These are phyloP conservation scores for Tagetes erecta DNA, from an alignment of 129 eudicot species.

Conservation along the genomic window DNA sequence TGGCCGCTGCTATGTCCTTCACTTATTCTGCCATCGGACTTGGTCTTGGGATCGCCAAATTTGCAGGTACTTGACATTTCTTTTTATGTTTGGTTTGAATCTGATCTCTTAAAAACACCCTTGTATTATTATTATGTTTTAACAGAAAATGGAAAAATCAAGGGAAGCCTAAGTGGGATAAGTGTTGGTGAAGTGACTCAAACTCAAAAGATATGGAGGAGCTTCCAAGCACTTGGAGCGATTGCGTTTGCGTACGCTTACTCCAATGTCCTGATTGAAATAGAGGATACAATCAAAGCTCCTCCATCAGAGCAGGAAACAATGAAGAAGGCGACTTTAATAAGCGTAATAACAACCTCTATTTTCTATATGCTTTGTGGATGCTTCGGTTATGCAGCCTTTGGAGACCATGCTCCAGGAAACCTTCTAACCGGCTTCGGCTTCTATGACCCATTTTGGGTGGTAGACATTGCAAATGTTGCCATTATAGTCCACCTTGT, in stretches of 20 bases:
- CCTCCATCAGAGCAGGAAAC: slow-evolving; percentile 58
- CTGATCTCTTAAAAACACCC: no score
- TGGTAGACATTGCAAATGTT: slow-evolving; percentile 63
- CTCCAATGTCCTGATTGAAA: slow-evolving; percentile 58
- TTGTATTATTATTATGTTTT: not conserved
- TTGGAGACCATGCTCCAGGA: slow-evolving; percentile 69
- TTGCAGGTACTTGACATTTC: slow-evolving; percentile 26
- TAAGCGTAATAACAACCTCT: slow-evolving; percentile 52
- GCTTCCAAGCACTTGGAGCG: slow-evolving; percentile 68
- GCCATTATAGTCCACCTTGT: slow-evolving; percentile 72
- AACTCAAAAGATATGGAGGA: slow-evolving; percentile 59
- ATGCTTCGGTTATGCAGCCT: slow-evolving; percentile 65
- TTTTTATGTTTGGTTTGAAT: not conserved
- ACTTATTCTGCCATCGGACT: slow-evolving; percentile 65
- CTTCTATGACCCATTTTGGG: slow-evolving; percentile 60
- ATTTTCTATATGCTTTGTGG: slow-evolving; percentile 72
- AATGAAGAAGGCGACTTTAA: slow-evolving; percentile 56
- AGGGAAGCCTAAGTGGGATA: slow-evolving; percentile 60
- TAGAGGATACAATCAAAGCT: slow-evolving; percentile 61
- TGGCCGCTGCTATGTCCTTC: slow-evolving; percentile 68
- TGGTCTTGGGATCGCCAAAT: slow-evolving; percentile 59
- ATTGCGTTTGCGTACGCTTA: slow-evolving; percentile 64
- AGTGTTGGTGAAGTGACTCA: slow-evolving; percentile 55
- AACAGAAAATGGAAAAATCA: slow-evolving; percentile 48
- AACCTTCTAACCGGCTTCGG: slow-evolving; percentile 79